These are phyloP conservation scores for Simplicillium aogashimaense DNA, from an alignment of 2,329 filamentous ascomycete species.

Conservation along the genomic window DNA sequence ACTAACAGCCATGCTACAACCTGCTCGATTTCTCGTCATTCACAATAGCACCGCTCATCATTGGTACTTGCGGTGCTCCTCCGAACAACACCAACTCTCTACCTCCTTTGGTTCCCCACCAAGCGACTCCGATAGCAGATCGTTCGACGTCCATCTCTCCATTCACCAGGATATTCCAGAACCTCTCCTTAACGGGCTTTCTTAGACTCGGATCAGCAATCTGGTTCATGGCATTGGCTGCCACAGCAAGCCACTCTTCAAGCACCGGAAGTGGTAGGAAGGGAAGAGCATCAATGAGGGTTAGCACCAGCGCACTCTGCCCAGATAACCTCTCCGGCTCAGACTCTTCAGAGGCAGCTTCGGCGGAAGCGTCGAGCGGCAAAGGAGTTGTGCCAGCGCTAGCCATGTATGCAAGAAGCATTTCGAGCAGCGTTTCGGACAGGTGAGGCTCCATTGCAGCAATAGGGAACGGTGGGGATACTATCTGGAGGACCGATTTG, in stretches of 20 bases:
- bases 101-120: slow-evolving; percentile 64
- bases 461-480: slow-evolving; percentile 69
- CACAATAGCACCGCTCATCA: slow-evolving; percentile 47
- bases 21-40: slow-evolving; percentile 21
- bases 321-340: slow-evolving; percentile 49
- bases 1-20: slow-evolving; percentile 16
- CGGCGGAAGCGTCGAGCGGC: slow-evolving; percentile 24
- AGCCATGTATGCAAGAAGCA: slow-evolving; percentile 53
- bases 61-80: slow-evolving; percentile 12
- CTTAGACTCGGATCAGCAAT: slow-evolving; percentile 54
- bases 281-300: slow-evolving; percentile 70
- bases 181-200: slow-evolving; percentile 55
- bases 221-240: slow-evolving; percentile 56
- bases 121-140: slow-evolving; percentile 66
- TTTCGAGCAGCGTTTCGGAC: slow-evolving; percentile 72
- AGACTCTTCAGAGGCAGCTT: slow-evolving; percentile 14
- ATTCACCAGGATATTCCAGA: slow-evolving; percentile 69
- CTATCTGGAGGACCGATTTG: slow-evolving; percentile 72
- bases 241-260: slow-evolving; percentile 70
- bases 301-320: slow-evolving; percentile 66
- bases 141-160: slow-evolving; percentile 87
- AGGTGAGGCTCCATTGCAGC: slow-evolving; percentile 64
- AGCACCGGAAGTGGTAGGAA: slow-evolving; percentile 60
- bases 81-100: slow-evolving; percentile 36
- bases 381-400: slow-evolving; percentile 35